These are phyloP conservation scores for Naegleria fowleri DNA, from an alignment of 208 protist species.

Conservation along the genomic window DNA sequence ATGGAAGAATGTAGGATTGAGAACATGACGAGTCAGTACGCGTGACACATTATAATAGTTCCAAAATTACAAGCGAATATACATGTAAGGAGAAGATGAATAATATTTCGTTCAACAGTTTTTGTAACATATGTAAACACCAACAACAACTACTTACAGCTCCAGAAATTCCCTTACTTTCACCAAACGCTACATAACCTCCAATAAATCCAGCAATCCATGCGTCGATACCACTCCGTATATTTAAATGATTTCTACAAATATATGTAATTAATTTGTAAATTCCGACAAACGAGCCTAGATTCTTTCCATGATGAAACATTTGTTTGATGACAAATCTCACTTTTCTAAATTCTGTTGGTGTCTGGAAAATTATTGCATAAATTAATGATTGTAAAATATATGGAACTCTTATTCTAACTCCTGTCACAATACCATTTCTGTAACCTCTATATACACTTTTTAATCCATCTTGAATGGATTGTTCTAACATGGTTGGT, in stretches of 20 bases:
- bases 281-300: background rate
- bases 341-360: background rate
- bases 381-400: constrained; percentile 26
- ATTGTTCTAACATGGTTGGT: background rate
- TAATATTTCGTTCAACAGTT: too few species aligned
- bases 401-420: constrained; percentile 11
- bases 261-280: constrained; percentile 4
- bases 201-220: background rate
- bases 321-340: constrained; percentile 20
- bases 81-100: too few species aligned
- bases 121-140: too few species aligned
- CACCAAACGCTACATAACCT: constrained; percentile 2
- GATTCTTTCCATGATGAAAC: constrained; percentile 21
- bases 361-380: background rate
- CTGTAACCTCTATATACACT: background rate
- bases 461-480: background rate
- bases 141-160: background rate
- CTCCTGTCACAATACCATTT: constrained; percentile 18
- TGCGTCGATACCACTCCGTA: background rate
- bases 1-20: too few species aligned
- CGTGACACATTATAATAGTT: too few species aligned
- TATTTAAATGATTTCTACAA: background rate
- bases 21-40: too few species aligned
- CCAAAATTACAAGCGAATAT: too few species aligned
- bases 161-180: constrained; percentile 14